Evolutionary conservation across 176 grass and related monocot species (phyloP).

Genomic region (Aegilops sharonensis): DNA sequence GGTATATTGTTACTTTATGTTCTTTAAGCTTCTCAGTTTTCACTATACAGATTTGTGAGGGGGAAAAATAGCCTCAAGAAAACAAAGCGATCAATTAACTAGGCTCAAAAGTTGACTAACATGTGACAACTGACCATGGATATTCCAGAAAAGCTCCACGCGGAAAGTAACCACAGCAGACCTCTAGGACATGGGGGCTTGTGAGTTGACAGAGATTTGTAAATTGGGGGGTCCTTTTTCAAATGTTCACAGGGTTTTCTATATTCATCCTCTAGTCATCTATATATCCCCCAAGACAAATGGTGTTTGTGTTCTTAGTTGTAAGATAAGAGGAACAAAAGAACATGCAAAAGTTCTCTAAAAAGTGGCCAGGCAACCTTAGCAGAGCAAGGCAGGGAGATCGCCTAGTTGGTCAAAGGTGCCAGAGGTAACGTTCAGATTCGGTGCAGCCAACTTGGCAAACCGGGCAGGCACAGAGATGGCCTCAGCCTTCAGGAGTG

Average conservation of each 20-base stretch:
- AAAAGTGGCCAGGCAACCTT: neutral
- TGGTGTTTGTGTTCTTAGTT: neutral
- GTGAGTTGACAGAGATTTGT: neutral
- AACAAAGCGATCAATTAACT: conserved; percentile 6
- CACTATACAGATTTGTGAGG: neutral
- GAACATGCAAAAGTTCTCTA: neutral
- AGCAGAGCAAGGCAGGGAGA: neutral
- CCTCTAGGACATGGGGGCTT: neutral
- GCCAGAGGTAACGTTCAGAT: neutral
- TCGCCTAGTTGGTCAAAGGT: neutral
- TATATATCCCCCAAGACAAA: neutral
- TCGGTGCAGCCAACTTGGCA: neutral
- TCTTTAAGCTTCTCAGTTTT: conserved; percentile 13
- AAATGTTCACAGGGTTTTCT: neutral
- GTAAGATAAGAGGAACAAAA: neutral
- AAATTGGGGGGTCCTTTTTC: neutral
- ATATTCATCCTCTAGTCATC: neutral
- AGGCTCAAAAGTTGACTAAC: neutral
- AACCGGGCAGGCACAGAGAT: neutral
- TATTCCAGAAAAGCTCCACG: neutral
- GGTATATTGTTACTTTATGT: neutral
- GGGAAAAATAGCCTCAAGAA: neutral
- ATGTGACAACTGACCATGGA: neutral
- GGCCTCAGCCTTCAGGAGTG: neutral
- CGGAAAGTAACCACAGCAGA: neutral